Conservation (phyloP, 805 yeast genomes). For the Myxozyma nipponensis region DNA sequence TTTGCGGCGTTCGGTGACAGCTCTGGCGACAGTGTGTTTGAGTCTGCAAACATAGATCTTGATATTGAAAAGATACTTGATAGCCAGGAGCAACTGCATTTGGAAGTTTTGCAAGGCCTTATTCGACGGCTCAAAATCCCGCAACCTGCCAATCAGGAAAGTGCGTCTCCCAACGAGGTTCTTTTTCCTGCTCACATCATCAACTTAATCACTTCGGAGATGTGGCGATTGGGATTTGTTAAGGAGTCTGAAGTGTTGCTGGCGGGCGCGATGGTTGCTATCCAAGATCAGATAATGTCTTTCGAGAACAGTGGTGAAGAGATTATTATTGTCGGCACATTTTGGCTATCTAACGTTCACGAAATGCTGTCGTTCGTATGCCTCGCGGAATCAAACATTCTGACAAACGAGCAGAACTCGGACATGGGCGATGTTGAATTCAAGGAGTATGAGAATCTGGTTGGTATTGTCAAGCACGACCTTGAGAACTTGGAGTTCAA, state of each 20-base stretch:
- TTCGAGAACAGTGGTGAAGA: conserved; percentile 67
- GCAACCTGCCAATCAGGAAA: conserved; percentile 76
- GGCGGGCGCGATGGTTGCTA: conserved; percentile 81
- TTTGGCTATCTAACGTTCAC: conserved; percentile 95
- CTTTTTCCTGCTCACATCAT: conserved; percentile 94
- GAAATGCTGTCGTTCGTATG: conserved; percentile 92
- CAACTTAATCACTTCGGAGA: conserved; percentile 85
- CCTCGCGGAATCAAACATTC: conserved; percentile 87
- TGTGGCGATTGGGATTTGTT: conserved; percentile 97
- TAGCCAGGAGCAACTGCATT: conserved; percentile 48
- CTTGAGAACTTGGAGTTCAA: conserved; percentile 89
- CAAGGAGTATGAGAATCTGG: conserved; percentile 81
- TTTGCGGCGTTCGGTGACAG: conserved; percentile 24
- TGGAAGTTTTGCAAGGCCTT: conserved; percentile 82
- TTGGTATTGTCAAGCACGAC: conserved; percentile 89
- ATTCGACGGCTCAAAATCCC: conserved; percentile 83
- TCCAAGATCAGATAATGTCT: conserved; percentile 77
- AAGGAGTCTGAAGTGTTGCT: conserved; percentile 86
- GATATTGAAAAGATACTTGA: conserved; percentile 37
- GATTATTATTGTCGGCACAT: conserved; percentile 86
- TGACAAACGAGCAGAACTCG: conserved; percentile 72
- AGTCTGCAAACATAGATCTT: conserved; percentile 30
- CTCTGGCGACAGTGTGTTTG: conserved; percentile 24
- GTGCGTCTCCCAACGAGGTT: conserved; percentile 81
- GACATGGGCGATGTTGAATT: conserved; percentile 90